A percentile compares a stretch with the other conserved stretches of the same genome.
phyloP scores from a whole-genome alignment of 192 early-diverging fungal genomes.

The Podila verticillata region DNA sequence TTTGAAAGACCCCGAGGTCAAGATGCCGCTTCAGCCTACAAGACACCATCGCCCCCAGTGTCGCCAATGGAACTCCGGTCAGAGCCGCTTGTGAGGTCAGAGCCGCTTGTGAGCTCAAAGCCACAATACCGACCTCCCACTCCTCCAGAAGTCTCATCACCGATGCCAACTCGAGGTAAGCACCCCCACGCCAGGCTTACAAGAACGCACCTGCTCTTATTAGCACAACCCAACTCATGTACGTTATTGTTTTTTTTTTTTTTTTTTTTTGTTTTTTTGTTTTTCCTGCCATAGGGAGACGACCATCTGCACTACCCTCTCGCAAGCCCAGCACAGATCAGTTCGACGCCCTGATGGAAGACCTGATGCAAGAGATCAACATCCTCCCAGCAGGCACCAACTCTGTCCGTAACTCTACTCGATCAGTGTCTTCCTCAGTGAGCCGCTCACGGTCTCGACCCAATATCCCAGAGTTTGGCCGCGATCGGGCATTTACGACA shows the following conservation, averaged over 20 bases:
- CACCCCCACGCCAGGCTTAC: too few relatives aligned
- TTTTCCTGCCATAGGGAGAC: constrained; percentile 9
- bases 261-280: background rate
- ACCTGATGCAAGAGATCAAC: constrained; percentile 54
- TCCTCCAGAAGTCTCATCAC: constrained; percentile 28
- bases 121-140: constrained; percentile 28
- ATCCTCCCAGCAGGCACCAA: constrained; percentile 17
- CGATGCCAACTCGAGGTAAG: constrained; percentile 28
- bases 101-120: constrained; percentile 9
- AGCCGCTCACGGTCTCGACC: constrained; percentile 40
- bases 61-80: constrained; percentile 22
- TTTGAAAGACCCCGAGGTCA: background rate
- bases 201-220: background rate
- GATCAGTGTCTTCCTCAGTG: constrained; percentile 18
- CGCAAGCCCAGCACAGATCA: constrained; percentile 25
- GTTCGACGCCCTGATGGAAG: constrained; percentile 54
- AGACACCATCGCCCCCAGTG: constrained; percentile 33
- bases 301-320: constrained; percentile 10
- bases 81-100: too few relatives aligned
- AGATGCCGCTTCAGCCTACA: constrained; percentile 26
- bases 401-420: constrained; percentile 20
- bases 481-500: background rate
- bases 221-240: background rate
- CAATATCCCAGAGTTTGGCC: constrained; percentile 30
- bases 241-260: background rate